Evolutionary conservation across 2,329 filamentous ascomycete genomes (phyloP), one percentile per base, ranked within the genome.

Genomic region (Lachnellula cervina): DNA sequence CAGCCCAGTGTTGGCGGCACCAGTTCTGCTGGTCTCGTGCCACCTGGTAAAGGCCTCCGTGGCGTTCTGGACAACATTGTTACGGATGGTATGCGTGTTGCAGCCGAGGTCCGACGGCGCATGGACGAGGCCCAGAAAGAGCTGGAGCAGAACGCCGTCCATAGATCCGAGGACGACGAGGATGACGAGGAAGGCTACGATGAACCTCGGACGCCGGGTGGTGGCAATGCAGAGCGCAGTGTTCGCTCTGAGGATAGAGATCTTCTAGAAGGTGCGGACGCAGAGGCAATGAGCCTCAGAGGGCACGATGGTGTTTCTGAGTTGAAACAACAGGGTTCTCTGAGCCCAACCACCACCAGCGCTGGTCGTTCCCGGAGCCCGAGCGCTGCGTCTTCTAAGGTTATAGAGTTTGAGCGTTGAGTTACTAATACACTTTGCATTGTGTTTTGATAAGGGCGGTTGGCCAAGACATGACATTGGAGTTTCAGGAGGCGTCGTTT

Each of bases 21-120:
- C 16, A 62, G 65, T 23, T 62, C 66, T 42, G 65, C 64, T n/a
- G 64, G 64, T 25, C 53, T 68, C 5, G 67, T 69, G 13, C 62
- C 67, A 54, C 64, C 83, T 1, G 80, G 80, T 17, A 88, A 92
- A 62, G 90, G 94, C 21, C 80, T 99, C 1, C 82, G 94, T 43
- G 94, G 94, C 19, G 94, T 99, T 57, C 77, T 99, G 40, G 94
- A 99, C 74, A 96, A 96, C 66, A 97, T 99, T 66, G 94, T 97
- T 61, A 96, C 89, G 1, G 94, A 99, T 69, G 94, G 94, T 43
- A 97, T 97, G 86, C 87, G 93, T 35, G 93, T 97, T 56, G 94
- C 94, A 0, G 89, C 88, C 0, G 94, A 99, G 71, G 93, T 99
- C 51, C 81, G 89, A 62, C 84, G 92, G 66, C 81, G 92, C 45